Evolutionary conservation across 2,329 filamentous ascomycete species (phyloP), one percentile per base, ranked within the genome.

Genomic region (Biscogniauxia sp.): DNA sequence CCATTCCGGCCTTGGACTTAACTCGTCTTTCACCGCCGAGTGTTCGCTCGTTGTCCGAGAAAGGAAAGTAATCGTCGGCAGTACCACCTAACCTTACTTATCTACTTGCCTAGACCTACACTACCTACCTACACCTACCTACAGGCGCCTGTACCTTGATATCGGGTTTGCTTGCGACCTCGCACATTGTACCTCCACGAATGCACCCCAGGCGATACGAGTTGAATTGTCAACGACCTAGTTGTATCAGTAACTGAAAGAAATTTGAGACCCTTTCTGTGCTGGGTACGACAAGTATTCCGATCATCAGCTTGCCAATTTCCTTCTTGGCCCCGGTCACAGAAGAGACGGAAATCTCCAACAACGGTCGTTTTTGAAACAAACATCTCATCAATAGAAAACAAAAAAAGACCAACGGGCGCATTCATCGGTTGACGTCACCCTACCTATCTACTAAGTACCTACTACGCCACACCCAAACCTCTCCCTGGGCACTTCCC

Each of bases 341-440:
- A 56, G 54, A 58, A 56, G 20, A n/a, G 15, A 58, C 45, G 41
- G 49, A 28, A 59, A 61, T 63, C 63, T 61, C 55, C 32, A 59
- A 59, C 59, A 58, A 58, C 61, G 53, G 56, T 63, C 54, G 61
- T 56, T 61, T 61, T 57, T 63, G 62, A 45, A 45, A 45, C 37
- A 65, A 66, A 64, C 61, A 60, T 41, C 32, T 49, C 23, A 51
- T 63, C 54, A 64, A 59, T 59, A 57, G 6, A 19, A 64, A 53
- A 45, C 37, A 45, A 45, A 45, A 45, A 45, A 45, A 41, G 52
- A 53, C n/a, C 55, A 20, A 64, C 54, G 57, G 58, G 62, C 58
- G 59, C 41, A 60, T 52, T 53, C 57, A 20, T 45, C 45, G 59
- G 53, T 64, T 64, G 61, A 66, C 64, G 64, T 64, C 62, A 66